Evolutionary conservation across 2,329 filamentous ascomycete species (phyloP).

Genomic region (Epichloe hybrida): DNA sequence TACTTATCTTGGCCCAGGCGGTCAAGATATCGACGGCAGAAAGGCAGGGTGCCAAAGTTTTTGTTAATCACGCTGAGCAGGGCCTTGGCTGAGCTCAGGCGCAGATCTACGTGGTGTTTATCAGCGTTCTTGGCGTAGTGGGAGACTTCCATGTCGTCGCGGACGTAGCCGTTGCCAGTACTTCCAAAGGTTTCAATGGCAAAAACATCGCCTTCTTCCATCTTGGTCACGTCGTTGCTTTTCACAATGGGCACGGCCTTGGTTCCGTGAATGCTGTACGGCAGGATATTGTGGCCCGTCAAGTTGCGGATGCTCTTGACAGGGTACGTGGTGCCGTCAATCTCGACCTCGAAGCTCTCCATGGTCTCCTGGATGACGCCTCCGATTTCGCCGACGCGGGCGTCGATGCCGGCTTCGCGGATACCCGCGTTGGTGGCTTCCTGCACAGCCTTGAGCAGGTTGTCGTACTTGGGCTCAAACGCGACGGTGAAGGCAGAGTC

Average conservation of each 20-base stretch:
- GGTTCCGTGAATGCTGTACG: conserved; percentile 79
- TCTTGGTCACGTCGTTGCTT: conserved; percentile 76
- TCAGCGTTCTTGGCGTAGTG: conserved; percentile 72
- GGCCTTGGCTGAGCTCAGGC: conserved; percentile 70
- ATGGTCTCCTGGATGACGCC: conserved; percentile 77
- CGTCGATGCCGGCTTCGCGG: conserved; percentile 76
- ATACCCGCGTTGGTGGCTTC: conserved; percentile 77
- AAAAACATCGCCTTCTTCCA: conserved; percentile 94
- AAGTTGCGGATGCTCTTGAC: conserved; percentile 79
- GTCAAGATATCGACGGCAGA: conserved; percentile 82
- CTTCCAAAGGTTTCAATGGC: conserved; percentile 94
- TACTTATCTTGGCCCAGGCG: conserved; percentile 93
- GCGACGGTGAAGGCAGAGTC: conserved; percentile 71
- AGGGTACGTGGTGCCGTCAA: conserved; percentile 64
- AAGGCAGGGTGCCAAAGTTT: conserved; percentile 89
- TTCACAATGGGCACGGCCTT: conserved; percentile 95
- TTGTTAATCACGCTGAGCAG: conserved; percentile 84
- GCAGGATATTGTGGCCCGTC: conserved; percentile 80
- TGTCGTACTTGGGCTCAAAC: conserved; percentile 63
- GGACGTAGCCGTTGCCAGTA: conserved; percentile 77
- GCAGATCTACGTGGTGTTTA: conserved; percentile 60
- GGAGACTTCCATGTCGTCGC: conserved; percentile 79
- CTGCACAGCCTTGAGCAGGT: conserved; percentile 58
- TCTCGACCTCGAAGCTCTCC: conserved; percentile 84
- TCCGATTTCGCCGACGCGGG: conserved; percentile 74